Evolutionary conservation across 495 filamentous ascomycete genomes (phyloP).

Genomic region (Tuber indicum): DNA sequence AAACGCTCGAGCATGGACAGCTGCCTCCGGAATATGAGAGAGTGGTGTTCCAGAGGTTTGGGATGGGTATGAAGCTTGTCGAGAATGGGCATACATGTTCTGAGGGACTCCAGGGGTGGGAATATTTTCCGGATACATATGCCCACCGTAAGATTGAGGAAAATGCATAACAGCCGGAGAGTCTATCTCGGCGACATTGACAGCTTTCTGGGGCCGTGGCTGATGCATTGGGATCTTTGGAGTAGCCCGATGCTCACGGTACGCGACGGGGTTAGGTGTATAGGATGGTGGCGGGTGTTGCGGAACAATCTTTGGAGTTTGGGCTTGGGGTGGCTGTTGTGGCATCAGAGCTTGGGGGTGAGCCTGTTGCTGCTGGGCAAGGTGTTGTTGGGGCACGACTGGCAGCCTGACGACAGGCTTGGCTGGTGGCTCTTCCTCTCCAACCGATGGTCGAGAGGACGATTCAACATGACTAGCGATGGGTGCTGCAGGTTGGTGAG

Average conservation of each 20-base stretch:
- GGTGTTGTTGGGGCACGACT: conserved; percentile 28
- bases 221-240: conserved; percentile 83
- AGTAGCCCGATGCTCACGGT: conserved; percentile 68
- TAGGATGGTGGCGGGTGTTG: conserved; percentile 40
- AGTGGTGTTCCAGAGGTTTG: conserved; percentile 81
- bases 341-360: conserved; percentile 44
- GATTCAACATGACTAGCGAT: conserved; percentile 33
- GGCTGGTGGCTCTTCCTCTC: conserved; percentile 47
- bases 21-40: conserved; percentile 89
- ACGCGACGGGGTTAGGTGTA: conserved; percentile 45
- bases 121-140: conserved; percentile 39
- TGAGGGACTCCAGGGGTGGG: conserved; percentile 49
- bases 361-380: conserved; percentile 14
- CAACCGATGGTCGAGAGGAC: conserved; percentile 63
- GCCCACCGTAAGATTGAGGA: conserved; percentile 44
- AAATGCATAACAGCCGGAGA: conserved; percentile 66
- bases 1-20: conserved; percentile 87
- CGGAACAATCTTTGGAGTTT: conserved; percentile 43
- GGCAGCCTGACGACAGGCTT: conserved; percentile 85
- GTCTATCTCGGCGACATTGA: conserved; percentile 92
- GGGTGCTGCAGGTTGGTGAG: conserved; percentile 10
- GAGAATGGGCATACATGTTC: conserved; percentile 54
- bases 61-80: conserved; percentile 67
- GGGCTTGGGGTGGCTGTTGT: conserved; percentile 53
- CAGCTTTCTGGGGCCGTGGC: conserved; percentile 86